Percentiles rank a stretch among this genome's conserved stretches.
phyloP scores from a whole-genome alignment of 1,139 yeast species.

The Diutina sp. region DNA sequence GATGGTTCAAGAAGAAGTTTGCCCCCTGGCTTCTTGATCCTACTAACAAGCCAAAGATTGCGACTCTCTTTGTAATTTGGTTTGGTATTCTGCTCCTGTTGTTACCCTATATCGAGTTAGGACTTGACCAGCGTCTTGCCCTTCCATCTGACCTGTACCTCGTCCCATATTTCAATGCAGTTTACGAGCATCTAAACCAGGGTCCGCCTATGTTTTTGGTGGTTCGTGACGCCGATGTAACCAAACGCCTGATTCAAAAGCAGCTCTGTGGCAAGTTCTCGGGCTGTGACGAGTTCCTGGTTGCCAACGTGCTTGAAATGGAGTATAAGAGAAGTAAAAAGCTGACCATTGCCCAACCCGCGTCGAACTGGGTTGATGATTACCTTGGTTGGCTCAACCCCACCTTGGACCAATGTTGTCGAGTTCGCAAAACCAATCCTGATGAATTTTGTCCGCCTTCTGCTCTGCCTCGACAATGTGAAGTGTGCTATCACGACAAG shows the following conservation, averaged over 20 bases:
- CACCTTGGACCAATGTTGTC: conserved; percentile 72
- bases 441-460: conserved; percentile 50
- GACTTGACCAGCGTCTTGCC: conserved; percentile 83
- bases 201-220: conserved; percentile 93
- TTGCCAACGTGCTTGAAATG: conserved; percentile 77
- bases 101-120: conserved; percentile 59
- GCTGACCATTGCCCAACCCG: conserved; percentile 68
- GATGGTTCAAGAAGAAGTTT: conserved; percentile 15
- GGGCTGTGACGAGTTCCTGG: conserved; percentile 64
- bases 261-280: conserved; percentile 80
- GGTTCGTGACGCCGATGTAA: conserved; percentile 50
- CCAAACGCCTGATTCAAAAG: conserved; percentile 50
- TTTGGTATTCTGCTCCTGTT: conserved; percentile 56
- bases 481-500: conserved; percentile 50
- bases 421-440: conserved; percentile 33
- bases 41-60: conserved; percentile 33
- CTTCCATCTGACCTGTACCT: conserved; percentile 75
- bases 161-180: conserved; percentile 65
- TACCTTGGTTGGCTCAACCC: conserved; percentile 83
- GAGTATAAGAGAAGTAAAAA: conserved; percentile 56
- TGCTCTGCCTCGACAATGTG: conserved; percentile 63
- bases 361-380: conserved; percentile 90
- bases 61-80: conserved; percentile 45
- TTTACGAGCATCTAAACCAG: conserved; percentile 59
- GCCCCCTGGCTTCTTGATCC: conserved; percentile 48